These are phyloP conservation scores for Neonectria coccinea DNA, from an alignment of 2,329 filamentous ascomycete species.

Conservation along the genomic window DNA sequence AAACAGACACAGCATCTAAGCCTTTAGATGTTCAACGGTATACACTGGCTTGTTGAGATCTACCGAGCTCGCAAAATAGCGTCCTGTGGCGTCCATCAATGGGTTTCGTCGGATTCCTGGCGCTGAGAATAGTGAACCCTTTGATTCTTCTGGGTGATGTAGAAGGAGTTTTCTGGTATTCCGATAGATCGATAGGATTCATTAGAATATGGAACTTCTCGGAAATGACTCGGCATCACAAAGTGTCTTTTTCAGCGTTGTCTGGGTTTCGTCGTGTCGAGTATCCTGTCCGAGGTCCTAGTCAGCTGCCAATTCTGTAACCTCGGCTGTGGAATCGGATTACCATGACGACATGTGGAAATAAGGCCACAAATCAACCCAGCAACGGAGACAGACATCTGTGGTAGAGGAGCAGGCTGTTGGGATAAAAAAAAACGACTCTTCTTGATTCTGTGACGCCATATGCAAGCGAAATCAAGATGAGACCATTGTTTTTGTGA, in stretches of 20 bases:
- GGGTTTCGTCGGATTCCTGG: neutral
- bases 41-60: neutral
- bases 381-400: no score
- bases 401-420: neutral
- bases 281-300: neutral
- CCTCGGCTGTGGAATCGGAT: neutral
- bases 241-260: neutral
- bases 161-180: neutral
- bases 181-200: neutral
- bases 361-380: neutral
- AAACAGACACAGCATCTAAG: no score
- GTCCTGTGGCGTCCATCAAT: neutral
- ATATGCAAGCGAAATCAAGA: neutral
- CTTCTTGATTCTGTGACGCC: neutral
- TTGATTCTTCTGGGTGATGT: conserved; percentile 7
- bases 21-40: neutral
- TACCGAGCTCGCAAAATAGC: neutral
- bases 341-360: conserved; percentile 6
- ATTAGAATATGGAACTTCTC: neutral
- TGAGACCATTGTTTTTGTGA: neutral
- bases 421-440: neutral
- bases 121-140: neutral
- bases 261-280: neutral
- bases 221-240: neutral
- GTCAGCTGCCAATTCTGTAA: conserved; percentile 5